A percentile compares a stretch with the other conserved stretches of the same genome.
Evolutionary conservation across 2,329 filamentous ascomycete species (phyloP).

Genomic region (Phyllosticta paracitricarpa): DNA sequence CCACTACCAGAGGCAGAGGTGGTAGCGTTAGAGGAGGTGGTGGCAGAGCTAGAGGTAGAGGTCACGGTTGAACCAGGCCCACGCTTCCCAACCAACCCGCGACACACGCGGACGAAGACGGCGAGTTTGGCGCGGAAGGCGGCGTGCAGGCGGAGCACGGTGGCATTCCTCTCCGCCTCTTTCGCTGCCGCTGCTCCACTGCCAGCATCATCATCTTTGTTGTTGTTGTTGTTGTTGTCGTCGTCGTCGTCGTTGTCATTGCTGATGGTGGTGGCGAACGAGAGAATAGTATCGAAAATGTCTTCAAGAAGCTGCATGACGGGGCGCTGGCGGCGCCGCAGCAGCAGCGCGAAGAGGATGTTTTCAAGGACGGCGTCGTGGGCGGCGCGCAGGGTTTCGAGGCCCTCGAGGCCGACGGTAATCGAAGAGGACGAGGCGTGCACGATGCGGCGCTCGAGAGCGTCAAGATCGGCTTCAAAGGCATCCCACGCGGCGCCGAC

Average conservation of each 20-base stretch:
- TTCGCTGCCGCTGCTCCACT: constrained; percentile 16
- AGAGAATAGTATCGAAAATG: constrained; percentile 62
- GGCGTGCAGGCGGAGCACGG: constrained; percentile 56
- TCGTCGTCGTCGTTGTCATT: constrained; percentile 14
- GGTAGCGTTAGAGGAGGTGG: constrained; percentile 17
- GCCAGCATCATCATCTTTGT: constrained; percentile 1
- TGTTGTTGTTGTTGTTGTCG: constrained; percentile 20
- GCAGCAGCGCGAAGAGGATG: constrained; percentile 62
- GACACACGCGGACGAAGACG: constrained; percentile 65
- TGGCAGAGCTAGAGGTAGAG: too few relatives aligned
- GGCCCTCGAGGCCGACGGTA: constrained; percentile 44
- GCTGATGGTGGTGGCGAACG: constrained; percentile 44
- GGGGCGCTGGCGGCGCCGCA: constrained; percentile 65
- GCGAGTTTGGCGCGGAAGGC: constrained; percentile 62
- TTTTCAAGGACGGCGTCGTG: constrained; percentile 66
- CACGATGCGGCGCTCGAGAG: constrained; percentile 49
- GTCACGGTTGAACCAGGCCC: too few relatives aligned
- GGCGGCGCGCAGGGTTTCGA: constrained; percentile 56
- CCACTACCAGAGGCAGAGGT: constrained; percentile 10
- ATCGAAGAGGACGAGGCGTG: constrained; percentile 28
- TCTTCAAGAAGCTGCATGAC: constrained; percentile 65
- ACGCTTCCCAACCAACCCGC: constrained; percentile 55
- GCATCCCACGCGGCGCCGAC: constrained; percentile 62
- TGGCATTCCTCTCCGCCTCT: constrained; percentile 26
- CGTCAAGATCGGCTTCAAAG: constrained; percentile 57